Base-by-base conservation (phyloP, 345 rosid species). In the Passiflora organensis region DNA sequence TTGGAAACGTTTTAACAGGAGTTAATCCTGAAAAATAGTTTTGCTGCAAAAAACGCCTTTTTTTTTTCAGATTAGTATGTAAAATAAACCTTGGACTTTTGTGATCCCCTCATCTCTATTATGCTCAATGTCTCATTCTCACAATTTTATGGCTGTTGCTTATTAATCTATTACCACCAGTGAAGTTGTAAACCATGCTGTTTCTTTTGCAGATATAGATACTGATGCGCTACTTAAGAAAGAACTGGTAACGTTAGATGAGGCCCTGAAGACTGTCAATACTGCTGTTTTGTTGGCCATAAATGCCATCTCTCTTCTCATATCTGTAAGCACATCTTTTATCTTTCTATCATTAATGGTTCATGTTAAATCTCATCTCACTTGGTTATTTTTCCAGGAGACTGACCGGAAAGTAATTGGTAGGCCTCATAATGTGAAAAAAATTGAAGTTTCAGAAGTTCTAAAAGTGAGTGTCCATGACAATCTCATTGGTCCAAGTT, bases 251-350 rank as follows among this genome's bases (percentile, higher is more conserved):
- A 91, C 98, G 32, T 77, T 91, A 55, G 95, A 91, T 15, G 95
- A 85, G 77, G 98, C 96, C 57, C 64, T 91, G 67, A 85, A 72
- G 77, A 82, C 79, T 64, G 96, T 93, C 59, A 83, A 91, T 75
- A 79, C 59, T 73, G 95, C 96, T 59, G 96, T 85, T 67, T 74
- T 82, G 13, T 68, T 82, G 80, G 93, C 95, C 43, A 72, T 88
- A 56, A 78, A 81, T 69, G 76, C 89, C 17, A 65, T 84, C 51
- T 74, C 84, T 16, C 67, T 77, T 60, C 70, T 91, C 22, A 48
- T 72, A 69, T 82, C 86, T 50, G 96, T 91, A 73, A 82, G 93
- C 58, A 16, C 54, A 32, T 53, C 41, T 63, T 61, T 36, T 58
- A 23, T 55, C 21, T 69, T 24, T 41, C 52, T 59, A 50, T 11